Base-by-base conservation (phyloP, 768 basidiomycete genomes). In the Amanita pallidorosea region DNA sequence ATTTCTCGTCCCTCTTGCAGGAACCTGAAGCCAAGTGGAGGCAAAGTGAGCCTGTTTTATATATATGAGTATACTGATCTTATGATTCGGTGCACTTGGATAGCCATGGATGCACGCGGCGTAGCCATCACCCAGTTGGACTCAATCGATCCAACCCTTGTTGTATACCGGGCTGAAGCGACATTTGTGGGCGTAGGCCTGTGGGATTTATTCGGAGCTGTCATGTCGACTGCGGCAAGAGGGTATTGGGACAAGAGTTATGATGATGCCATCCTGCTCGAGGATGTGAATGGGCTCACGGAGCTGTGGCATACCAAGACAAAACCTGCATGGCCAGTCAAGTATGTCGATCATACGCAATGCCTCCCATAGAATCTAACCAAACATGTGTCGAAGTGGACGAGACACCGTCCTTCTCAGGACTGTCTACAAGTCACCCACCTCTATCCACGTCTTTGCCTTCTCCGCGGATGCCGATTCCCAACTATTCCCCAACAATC, bases 1-100 rank as follows among this genome's bases (percentile, higher is more conserved):
- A 98, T 66, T 98, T 99, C 64, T 94, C 94, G 1, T 96, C 94
- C 0, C 70, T 99, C 44, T 67, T 99, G 45, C 96, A 98, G 65
- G 95, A 98, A 60, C 96, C 96, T 0, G 93, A 97, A 65, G 91
- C 92, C 3, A 99, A 99, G 65, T 99, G 95, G 95, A 83, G 83
- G 61, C 74, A 83, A 60, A 88, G 88, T 90, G 65, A 59, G 83
- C 69, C 18, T 25, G 53, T 56, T 36, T 51, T 47, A 54, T 12
- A 45, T 27, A 29, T 8, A 9, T 1, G 1, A 36, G 35, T 51
- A 36, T 18, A 33, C 22, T 27, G 35, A 46, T 46, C 23, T 34
- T 55, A 27, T 53, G 33, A 53, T 11, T 42, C 44, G 49, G 29
- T 54, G 20, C 51, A 23, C 18, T 27, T 27, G 27, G 27, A 47